Base-by-base conservation (phyloP, 805 yeast species). In the Ogataea trehaloabstinens region DNA sequence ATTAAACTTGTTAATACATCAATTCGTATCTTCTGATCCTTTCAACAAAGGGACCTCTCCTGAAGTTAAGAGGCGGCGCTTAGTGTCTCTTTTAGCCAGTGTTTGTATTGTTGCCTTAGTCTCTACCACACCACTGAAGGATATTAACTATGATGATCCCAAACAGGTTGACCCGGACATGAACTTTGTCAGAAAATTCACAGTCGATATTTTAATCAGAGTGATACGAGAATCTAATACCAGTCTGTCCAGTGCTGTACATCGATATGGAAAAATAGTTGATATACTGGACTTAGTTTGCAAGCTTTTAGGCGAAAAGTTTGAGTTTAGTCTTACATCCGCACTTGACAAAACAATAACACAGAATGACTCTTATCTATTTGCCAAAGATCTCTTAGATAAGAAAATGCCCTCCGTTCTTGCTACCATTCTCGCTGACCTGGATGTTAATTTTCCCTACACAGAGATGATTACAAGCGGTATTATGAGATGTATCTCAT, bases 361-460 rank as follows among this genome's bases (percentile, higher is more conserved):
- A 5, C 75, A 73, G 35, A 70, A 66, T 45, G 95, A 89, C 56
- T 72, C 73, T 11, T 83, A 73, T 43, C 78, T 74, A 40, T 66
- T 87, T 28, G 78, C 87, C 1, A 78, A 75, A 40, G 71, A 80
- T 12, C 68, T 88, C 62, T 63, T 85, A 24, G 96, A 89, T 10
- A 74, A 81, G 46, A 80, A 76, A 31, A 66, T 83, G 10, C 78
- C 85, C 0, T 48, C 65, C 4, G 70, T 78, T 8, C 67, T 88
- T 6, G 71, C 91, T 0, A 60, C 70, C 0, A 69, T 84, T 22
- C 58, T 89, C 35, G 72, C 89, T 0, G 78, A 71, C 10, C 51
- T 87, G 19, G 96, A 90, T 58, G 66, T 86, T 40, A 85, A 86
- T 51, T 82, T 74, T 50, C 91, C 95, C 0, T 73, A 73, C 17